Evolutionary conservation across 1,284 basidiomycete species (phyloP), one percentile per base, ranked within the genome.

Genomic region (Trichosporon faecale): DNA sequence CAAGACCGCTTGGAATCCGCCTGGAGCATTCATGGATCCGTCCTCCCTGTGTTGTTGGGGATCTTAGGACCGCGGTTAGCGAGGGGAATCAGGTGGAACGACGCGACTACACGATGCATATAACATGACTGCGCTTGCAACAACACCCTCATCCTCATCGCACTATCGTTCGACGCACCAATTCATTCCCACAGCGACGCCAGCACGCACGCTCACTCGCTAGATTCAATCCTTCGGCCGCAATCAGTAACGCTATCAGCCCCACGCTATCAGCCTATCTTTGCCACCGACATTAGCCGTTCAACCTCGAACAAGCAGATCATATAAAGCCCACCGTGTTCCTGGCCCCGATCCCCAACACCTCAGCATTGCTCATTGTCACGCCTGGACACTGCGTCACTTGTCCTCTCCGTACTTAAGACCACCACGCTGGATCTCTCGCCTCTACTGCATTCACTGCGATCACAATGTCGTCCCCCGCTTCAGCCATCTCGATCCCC

Each of bases 201-300:
- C 57, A 31, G 27, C 14, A 14, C 57, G 18, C 29, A n/a, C 31
- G 27, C 57, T 61, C 57, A 31, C 27, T 61, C 57, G 6, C 27
- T 7, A 12, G n/a, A n/a, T 7, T 61, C 27, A 8, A 23, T 21
- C 6, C 49, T 52, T 61, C 57, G 57, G 57, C 57, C 57, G 57
- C 27, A 31, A 31, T 31, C 57, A 61, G 27, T 31, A 31, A 61
- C 57, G 57, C 57, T 61, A 57, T 29, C 12, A 23, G 14, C 55
- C 14, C 55, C 25, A 11, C 18, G n/a, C n/a, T 52, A 44, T 52
- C 55, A 60, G 55, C 27, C 16, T 31, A 60, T 60, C 57, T 31
- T 61, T 31, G 57, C 57, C 57, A 61, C 57, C 57, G 57, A 61
- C 57, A 61, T 61, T 61, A 61, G 57, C 57, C 57, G 57, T 33